These are phyloP conservation scores for Dryas alaskensis DNA, from an alignment of 306 rosid genomes.

Conservation along the genomic window DNA sequence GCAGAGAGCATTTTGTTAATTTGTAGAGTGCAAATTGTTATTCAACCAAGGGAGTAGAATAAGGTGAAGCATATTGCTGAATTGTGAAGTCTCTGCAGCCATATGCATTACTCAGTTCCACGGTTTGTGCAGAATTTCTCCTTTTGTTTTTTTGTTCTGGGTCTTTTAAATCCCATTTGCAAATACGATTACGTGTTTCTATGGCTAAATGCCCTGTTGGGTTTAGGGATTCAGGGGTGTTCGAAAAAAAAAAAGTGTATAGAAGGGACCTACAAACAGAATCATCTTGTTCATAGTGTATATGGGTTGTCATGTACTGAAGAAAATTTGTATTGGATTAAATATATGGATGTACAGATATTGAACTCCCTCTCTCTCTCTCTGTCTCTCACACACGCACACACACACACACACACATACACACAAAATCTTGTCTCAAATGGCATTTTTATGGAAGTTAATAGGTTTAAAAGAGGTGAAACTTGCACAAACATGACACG, in stretches of 20 bases:
- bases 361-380: not conserved
- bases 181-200: slow-evolving; percentile 38
- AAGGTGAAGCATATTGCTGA: slow-evolving; percentile 58
- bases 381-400: not conserved
- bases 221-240: slow-evolving; percentile 24
- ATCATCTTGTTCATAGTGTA: slow-evolving; percentile 27
- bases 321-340: slow-evolving; percentile 11
- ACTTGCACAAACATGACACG: not conserved
- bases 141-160: slow-evolving; percentile 29
- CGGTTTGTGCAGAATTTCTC: slow-evolving; percentile 52
- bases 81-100: slow-evolving; percentile 45
- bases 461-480: not conserved
- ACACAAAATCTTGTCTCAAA: not conserved
- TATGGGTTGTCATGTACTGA: slow-evolving; percentile 5
- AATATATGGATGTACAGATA: slow-evolving; percentile 33
- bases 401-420: too few species aligned
- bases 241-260: slow-evolving; percentile 26
- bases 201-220: slow-evolving; percentile 27
- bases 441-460: not conserved
- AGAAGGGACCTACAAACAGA: slow-evolving; percentile 29
- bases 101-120: slow-evolving; percentile 36
- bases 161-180: slow-evolving; percentile 37
- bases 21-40: slow-evolving; percentile 54
- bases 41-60: slow-evolving; percentile 50
- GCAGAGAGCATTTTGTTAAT: slow-evolving; percentile 48